A percentile compares a stretch with the other conserved stretches of the same genome.
These are phyloP conservation scores for Aschersonia sp. DNA, from an alignment of 2,329 filamentous ascomycete species.

Conservation along the genomic window DNA sequence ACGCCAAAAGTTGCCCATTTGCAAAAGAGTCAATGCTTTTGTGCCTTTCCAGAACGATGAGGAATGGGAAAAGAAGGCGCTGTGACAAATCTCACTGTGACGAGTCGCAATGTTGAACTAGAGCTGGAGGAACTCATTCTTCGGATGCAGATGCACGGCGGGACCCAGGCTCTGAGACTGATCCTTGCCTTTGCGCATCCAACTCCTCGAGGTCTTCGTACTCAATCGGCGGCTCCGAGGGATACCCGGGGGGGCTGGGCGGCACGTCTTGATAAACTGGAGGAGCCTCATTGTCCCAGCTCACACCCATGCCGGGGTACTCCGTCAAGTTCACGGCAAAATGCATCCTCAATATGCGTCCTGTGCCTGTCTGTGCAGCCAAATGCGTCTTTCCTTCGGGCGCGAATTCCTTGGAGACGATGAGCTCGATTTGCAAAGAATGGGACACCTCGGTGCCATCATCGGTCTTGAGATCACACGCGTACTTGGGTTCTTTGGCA, in stretches of 20 bases:
- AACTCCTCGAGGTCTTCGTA: constrained; percentile 24
- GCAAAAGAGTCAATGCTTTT: too few species aligned
- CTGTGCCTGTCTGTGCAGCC: constrained; percentile 76
- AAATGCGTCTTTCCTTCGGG: constrained; percentile 53
- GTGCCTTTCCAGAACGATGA: too few species aligned
- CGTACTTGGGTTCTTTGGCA: constrained; percentile 42
- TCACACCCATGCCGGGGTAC: constrained; percentile 73
- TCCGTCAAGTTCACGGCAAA: constrained; percentile 76
- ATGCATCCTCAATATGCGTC: constrained; percentile 82
- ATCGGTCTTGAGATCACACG: constrained; percentile 63
- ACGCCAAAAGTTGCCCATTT: too few species aligned
- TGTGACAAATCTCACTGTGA: too few species aligned
- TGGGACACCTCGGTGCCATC: constrained; percentile 72
- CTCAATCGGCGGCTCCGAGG: constrained; percentile 17
- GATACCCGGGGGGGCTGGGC: constrained; percentile 64
- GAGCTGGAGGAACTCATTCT: background rate
- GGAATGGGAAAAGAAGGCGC: too few species aligned
- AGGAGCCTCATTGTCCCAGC: constrained; percentile 93
- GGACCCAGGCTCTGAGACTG: constrained; percentile 1
- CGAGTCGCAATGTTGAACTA: too few species aligned
- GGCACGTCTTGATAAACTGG: constrained; percentile 92
- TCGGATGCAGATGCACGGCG: constrained; percentile 1
- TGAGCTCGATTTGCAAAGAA: constrained; percentile 79
- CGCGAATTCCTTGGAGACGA: constrained; percentile 81
- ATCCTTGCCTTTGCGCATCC: constrained; percentile 10